A percentile compares a stretch with the other conserved stretches of the same genome.
These are phyloP conservation scores for Macaranga tanarius DNA, from an alignment of 441 rosid genomes.

Conservation along the genomic window DNA sequence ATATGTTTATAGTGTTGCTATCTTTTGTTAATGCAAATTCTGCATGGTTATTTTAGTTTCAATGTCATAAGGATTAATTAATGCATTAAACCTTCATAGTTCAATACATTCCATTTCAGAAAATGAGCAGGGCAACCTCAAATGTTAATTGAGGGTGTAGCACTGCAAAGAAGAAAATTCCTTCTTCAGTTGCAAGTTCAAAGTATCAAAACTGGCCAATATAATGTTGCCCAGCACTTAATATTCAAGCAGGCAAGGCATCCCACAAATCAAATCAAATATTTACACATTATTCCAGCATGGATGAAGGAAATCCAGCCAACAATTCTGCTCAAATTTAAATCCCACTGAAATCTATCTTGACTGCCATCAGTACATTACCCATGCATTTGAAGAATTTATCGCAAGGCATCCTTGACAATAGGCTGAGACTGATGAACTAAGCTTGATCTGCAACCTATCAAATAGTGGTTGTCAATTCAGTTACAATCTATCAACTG, in stretches of 20 bases:
- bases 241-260: neutral
- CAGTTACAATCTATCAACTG: slow-evolving; percentile 1
- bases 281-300: slow-evolving; percentile 35
- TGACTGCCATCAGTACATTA: slow-evolving; percentile 3
- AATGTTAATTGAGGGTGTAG: neutral
- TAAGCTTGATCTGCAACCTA: slow-evolving; percentile 21
- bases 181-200: slow-evolving; percentile 8
- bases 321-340: slow-evolving; percentile 17
- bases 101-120: neutral
- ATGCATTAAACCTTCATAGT: neutral
- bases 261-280: slow-evolving; percentile 1
- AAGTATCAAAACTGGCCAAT: neutral
- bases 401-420: slow-evolving; percentile 11
- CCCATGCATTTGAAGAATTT: slow-evolving; percentile 8
- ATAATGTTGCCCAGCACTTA: slow-evolving; percentile 12
- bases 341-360: slow-evolving; percentile 1
- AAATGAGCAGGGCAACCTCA: neutral
- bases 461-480: slow-evolving; percentile 8
- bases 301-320: slow-evolving; percentile 4
- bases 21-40: neutral
- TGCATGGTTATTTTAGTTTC: too few relatives aligned
- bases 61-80: neutral
- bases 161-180: slow-evolving; percentile 9
- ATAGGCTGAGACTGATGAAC: slow-evolving; percentile 4
- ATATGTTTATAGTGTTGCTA: too few relatives aligned